Evolutionary conservation across 208 protist species (phyloP).

Genomic region (Leishmania lainsoni): DNA sequence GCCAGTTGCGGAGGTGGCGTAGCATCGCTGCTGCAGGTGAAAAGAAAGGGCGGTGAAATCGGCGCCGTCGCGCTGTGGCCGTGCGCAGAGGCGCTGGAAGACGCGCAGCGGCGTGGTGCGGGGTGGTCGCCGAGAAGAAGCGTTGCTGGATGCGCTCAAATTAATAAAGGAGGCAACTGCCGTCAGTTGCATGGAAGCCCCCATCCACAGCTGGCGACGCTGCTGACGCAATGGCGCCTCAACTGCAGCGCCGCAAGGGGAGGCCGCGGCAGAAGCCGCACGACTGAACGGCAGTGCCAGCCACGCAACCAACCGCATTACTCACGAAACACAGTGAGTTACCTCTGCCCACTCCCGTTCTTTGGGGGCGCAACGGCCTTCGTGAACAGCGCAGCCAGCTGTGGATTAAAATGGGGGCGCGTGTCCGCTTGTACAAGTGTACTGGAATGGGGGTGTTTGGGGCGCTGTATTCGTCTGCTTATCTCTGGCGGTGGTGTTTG

Average conservation of each 20-base stretch:
- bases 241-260: neutral
- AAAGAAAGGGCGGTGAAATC: neutral
- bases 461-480: neutral
- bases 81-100: constrained; percentile 1
- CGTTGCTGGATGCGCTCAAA: neutral
- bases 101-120: neutral
- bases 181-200: neutral
- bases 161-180: neutral
- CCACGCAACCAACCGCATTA: constrained; percentile 7
- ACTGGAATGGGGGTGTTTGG: neutral
- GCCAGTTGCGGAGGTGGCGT: neutral
- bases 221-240: neutral
- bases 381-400: neutral
- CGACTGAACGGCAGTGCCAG: neutral
- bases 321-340: neutral
- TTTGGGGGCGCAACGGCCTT: neutral
- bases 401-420: neutral
- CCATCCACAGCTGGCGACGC: neutral
- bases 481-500: neutral
- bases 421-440: neutral
- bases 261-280: constrained; percentile 1
- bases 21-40: constrained; percentile 10
- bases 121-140: neutral
- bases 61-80: neutral
- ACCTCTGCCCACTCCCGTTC: neutral